phyloP scores from a whole-genome alignment of 805 yeast genomes.

The Candida namnaoensis region DNA sequence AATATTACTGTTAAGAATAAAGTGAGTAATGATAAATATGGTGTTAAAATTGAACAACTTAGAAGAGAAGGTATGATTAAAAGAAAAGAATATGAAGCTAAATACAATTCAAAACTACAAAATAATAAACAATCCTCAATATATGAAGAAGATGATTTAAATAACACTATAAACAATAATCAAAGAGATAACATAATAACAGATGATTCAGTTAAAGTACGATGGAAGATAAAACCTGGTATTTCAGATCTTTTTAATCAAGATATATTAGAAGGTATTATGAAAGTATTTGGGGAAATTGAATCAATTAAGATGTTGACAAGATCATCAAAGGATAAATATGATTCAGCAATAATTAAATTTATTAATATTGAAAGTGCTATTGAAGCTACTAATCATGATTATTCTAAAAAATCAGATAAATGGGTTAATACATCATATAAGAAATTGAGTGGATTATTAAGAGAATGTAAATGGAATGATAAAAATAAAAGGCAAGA shows the following conservation, averaged over 20 bases:
- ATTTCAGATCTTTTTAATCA: slow-evolving; percentile 11
- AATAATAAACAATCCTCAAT: neutral
- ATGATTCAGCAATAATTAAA: slow-evolving; percentile 9
- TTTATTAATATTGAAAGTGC: slow-evolving; percentile 6
- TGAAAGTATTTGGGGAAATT: slow-evolving; percentile 15
- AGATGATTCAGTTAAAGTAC: slow-evolving; percentile 7
- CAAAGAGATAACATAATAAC: no score
- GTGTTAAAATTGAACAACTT: slow-evolving; percentile 10
- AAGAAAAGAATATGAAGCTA: slow-evolving; percentile 10
- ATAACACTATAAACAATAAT: neutral
- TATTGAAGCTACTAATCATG: slow-evolving; percentile 6
- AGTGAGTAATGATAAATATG: slow-evolving; percentile 4
- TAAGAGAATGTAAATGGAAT: slow-evolving; percentile 12
- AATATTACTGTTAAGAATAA: slow-evolving; percentile 3
- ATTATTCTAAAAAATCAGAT: slow-evolving; percentile 5
- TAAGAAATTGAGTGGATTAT: slow-evolving; percentile 11
- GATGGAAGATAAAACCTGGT: slow-evolving; percentile 15
- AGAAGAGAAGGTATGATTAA: slow-evolving; percentile 15
- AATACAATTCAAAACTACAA: slow-evolving; percentile 3
- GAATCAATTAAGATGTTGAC: slow-evolving; percentile 6
- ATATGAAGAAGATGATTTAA: no score
- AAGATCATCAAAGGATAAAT: slow-evolving; percentile 4
- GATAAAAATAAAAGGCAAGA: neutral
- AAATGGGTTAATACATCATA: slow-evolving; percentile 14
- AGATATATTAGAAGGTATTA: slow-evolving; percentile 13